Evolutionary conservation across 2,329 filamentous ascomycete genomes (phyloP), one percentile per base, ranked within the genome.

Genomic region (Hirsutella thompsonii): DNA sequence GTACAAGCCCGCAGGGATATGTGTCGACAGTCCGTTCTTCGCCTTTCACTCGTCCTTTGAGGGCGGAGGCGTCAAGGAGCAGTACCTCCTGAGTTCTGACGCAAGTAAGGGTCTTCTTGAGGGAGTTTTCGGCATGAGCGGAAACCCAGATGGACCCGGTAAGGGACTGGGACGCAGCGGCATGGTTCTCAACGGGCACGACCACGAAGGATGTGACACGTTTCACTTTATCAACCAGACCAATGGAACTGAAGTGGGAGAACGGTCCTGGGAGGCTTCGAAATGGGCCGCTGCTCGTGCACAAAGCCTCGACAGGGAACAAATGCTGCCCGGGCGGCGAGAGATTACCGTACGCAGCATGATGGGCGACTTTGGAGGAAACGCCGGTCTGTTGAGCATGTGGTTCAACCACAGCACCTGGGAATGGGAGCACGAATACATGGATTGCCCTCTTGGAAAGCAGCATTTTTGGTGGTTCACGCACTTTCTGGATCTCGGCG

Each of bases 311-410:
- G 54, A 66, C 1, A 29, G 62, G 58, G 8, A 55, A 59, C 50
- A 60, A 2, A 66, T 61, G 4, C 50, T 74, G 3, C 76, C 82
- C 0, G 82, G 82, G 1, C 67, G 95, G 5, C 72, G 90, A 21
- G 92, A 98, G 62, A 78, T 96, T 48, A 98, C 92, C 0, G 83
- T 98, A 2, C 79, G 89, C 44, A 94, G 87, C 60, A 96, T 98
- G 88, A 98, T 98, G 92, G 92, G 92, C 42, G 84, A 85, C 42
- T 98, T 83, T 60, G 81, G 79, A n/a, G 92, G 92, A 18, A 92
- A 95, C 56, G 87, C 88, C 0, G 92, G 88, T 0, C 68, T 98
- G 34, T 62, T 98, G 33, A 92, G 83, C 46, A 72, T 84, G 1
- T 98, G 90, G 90, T 96, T 90, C 55, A 86, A 96, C 57, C 60